phyloP scores from a whole-genome alignment of 2,329 filamentous ascomycete species.

The Ustulina deusta region DNA sequence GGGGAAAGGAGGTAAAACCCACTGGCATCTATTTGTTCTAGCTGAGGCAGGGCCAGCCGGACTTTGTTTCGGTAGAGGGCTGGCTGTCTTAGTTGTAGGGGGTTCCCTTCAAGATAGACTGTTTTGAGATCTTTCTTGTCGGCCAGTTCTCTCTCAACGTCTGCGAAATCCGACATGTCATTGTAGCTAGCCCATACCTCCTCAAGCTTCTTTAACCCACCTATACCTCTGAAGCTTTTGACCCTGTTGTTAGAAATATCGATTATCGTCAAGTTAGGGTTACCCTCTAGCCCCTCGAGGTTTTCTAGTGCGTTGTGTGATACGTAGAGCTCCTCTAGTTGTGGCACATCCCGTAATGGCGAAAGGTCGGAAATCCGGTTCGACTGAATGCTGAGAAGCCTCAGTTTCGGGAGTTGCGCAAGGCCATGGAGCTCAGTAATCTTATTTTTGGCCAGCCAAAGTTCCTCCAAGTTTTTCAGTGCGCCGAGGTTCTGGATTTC shows the following conservation, averaged over 20 bases:
- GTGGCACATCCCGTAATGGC: constrained; percentile 78
- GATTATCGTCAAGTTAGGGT: constrained; percentile 77
- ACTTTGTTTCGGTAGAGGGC: constrained; percentile 96
- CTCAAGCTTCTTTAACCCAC: constrained; percentile 76
- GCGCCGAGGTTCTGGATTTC: constrained; percentile 88
- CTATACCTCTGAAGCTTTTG: constrained; percentile 77
- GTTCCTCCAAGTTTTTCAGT: constrained; percentile 81
- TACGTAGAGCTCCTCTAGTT: constrained; percentile 93
- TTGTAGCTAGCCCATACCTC: constrained; percentile 98
- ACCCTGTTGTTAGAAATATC: constrained; percentile 93
- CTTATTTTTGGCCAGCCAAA: constrained; percentile 98
- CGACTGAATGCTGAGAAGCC: constrained; percentile 92
- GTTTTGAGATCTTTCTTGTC: constrained; percentile 86
- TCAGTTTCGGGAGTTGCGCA: constrained; percentile 79
- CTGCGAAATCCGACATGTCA: constrained; percentile 79
- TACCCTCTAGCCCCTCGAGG: constrained; percentile 77
- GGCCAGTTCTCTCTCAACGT: constrained; percentile 81
- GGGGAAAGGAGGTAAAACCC: constrained; percentile 60
- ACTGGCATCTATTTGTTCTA: constrained; percentile 98
- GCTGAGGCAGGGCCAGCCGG: constrained; percentile 83
- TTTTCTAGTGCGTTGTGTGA: constrained; percentile 91
- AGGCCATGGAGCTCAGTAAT: constrained; percentile 86
- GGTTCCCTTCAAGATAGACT: constrained; percentile 97
- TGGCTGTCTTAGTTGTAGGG: constrained; percentile 81
- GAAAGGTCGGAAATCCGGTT: constrained; percentile 87